phyloP scores from a whole-genome alignment of 2,329 filamentous ascomycete genomes.

The Claviceps fusiformis region DNA sequence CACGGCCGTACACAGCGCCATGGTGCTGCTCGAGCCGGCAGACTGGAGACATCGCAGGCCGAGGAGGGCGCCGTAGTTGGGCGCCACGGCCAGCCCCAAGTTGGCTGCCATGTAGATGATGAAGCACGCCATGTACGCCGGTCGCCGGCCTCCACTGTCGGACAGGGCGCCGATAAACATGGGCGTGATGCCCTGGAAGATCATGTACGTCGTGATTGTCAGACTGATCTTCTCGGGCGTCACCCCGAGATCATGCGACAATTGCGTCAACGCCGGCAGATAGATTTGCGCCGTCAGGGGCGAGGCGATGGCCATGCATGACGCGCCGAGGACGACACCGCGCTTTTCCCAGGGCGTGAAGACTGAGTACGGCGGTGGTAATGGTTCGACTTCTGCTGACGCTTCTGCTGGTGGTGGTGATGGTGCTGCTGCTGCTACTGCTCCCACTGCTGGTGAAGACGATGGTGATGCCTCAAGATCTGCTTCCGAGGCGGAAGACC shows the following conservation, averaged over 20 bases:
- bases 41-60: slow-evolving; percentile 43
- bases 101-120: slow-evolving; percentile 39
- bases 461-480: neutral
- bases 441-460: too few relatives aligned
- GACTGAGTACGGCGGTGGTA: slow-evolving; percentile 21
- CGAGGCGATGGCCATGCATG: slow-evolving; percentile 29
- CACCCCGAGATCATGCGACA: slow-evolving; percentile 34
- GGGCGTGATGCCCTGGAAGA: slow-evolving; percentile 47
- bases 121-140: slow-evolving; percentile 40
- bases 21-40: slow-evolving; percentile 43
- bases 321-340: slow-evolving; percentile 25
- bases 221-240: slow-evolving; percentile 30
- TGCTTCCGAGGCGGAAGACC: neutral
- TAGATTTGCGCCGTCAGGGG: slow-evolving; percentile 38
- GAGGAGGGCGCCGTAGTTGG: slow-evolving; percentile 35
- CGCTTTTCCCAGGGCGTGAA: slow-evolving; percentile 27
- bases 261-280: slow-evolving; percentile 35
- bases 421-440: neutral
- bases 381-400: too few relatives aligned
- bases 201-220: slow-evolving; percentile 41
- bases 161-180: slow-evolving; percentile 42
- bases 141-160: slow-evolving; percentile 38
- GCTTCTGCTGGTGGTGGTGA: neutral
- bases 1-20: slow-evolving; percentile 43
- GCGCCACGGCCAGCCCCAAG: slow-evolving; percentile 37